Base-by-base conservation (phyloP, 2,329 filamentous ascomycete species). In the Alternaria incomplexa region DNA sequence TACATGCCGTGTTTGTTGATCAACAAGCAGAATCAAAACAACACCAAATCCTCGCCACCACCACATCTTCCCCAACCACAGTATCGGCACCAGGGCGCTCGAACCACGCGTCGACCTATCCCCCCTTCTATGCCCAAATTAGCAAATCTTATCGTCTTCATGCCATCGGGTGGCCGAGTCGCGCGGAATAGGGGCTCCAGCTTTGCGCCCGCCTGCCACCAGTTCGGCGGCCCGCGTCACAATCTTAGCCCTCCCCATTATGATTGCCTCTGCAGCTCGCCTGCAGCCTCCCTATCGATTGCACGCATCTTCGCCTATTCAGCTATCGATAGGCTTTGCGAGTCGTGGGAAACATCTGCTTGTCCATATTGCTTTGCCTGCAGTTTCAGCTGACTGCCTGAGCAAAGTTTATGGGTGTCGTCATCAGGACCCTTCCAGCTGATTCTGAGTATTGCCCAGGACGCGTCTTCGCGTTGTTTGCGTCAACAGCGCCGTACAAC, bases 191-290 rank as follows among this genome's bases (percentile, higher is more conserved):
- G 67, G 69, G 67, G 71, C 63, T 57, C 17, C 48, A 52, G 61
- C 50, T 58, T 59, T 62, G 60, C 65, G 56, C 62, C 58, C 52
- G 48, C 62, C 64, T 66, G 61, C 60, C 61, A 58, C 51, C 64
- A 48, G 62, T 60, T 60, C 61, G 66, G 61, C 68, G 68, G 68
- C 57, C 68, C 64, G 66, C 58, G 61, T 26, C 58, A 52, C 54
- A 48, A 17, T 51, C 61, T 73, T 72, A 69, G 57, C 64, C 74
- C 73, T 76, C 74, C 74, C 69, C 75, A 75, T 70, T 73, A 73
- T 76, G 69, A 73, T 75, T 71, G 66, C 48, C 63, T 64, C 51
- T 70, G 67, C 64, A 66, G 61, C 67, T 60, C 60, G 61, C 65
- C 61, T 67, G 46, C 66, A 61, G 40, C 48, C 43, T 55, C 59